Evolutionary conservation across 805 yeast genomes (phyloP).

Genomic region (Starmerella lactis-condensi): DNA sequence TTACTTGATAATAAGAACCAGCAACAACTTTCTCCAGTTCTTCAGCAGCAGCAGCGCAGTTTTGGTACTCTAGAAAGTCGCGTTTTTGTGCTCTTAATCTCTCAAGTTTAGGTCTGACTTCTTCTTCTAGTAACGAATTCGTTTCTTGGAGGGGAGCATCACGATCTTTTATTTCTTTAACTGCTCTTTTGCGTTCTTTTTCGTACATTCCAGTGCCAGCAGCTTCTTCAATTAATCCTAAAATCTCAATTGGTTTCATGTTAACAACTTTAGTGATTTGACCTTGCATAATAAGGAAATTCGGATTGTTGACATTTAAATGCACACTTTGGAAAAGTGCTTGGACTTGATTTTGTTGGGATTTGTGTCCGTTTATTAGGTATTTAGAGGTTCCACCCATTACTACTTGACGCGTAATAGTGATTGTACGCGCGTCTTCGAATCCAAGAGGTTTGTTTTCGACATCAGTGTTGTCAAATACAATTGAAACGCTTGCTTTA

Average conservation of each 20-base stretch:
- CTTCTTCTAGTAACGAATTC: conserved; percentile 53
- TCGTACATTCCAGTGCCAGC: conserved; percentile 95
- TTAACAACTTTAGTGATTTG: conserved; percentile 91
- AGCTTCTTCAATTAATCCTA: conserved; percentile 89
- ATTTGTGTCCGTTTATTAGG: conserved; percentile 85
- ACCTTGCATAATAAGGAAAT: conserved; percentile 96
- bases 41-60: conserved; percentile 63
- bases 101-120: conserved; percentile 81
- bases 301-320: conserved; percentile 88
- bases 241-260: conserved; percentile 82
- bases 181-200: conserved; percentile 79
- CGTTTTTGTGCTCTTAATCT: conserved; percentile 66
- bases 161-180: conserved; percentile 77
- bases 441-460: conserved; percentile 73
- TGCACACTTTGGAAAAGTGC: conserved; percentile 88
- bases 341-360: conserved; percentile 82
- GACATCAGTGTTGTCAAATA: conserved; percentile 71
- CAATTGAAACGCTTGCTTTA: conserved; percentile 89
- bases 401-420: conserved; percentile 79
- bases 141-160: conserved; percentile 71
- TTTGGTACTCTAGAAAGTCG: conserved; percentile 68
- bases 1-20: conserved; percentile 44
- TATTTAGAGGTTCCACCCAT: conserved; percentile 86
- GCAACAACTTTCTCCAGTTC: conserved; percentile 52
- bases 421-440: conserved; percentile 45